phyloP scores from a whole-genome alignment of 2,329 filamentous ascomycete genomes.

The Esteya vermicola region DNA sequence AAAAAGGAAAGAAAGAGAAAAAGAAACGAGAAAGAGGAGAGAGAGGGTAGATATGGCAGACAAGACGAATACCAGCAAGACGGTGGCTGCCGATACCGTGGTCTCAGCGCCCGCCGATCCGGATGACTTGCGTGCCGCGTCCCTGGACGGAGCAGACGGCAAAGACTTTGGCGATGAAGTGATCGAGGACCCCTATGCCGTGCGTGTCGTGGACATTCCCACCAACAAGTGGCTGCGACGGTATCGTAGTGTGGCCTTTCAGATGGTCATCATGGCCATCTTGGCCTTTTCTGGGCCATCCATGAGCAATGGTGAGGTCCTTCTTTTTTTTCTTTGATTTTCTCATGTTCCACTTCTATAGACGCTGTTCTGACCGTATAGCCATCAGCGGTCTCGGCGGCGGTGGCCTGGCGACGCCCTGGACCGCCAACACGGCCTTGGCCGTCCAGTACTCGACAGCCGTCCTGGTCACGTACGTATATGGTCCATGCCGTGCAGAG shows the following conservation, averaged over 20 bases:
- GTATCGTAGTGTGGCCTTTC: slow-evolving; percentile 1
- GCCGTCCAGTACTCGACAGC: slow-evolving; percentile 1
- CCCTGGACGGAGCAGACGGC: too few relatives aligned
- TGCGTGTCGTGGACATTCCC: slow-evolving; percentile 1
- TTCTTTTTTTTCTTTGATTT: not conserved
- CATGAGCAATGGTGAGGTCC: slow-evolving; percentile 1
- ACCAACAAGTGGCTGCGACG: not conserved
- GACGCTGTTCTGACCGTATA: not conserved
- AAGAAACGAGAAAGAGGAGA: too few relatives aligned
- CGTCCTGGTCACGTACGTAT: not conserved
- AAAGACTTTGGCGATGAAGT: too few relatives aligned
- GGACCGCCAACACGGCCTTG: not conserved
- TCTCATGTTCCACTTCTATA: not conserved
- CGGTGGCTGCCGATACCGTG: too few relatives aligned
- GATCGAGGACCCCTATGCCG: not conserved
- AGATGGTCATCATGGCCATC: not conserved
- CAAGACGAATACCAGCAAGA: too few relatives aligned
- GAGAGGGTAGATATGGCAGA: too few relatives aligned
- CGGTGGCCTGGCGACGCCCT: slow-evolving; percentile 1
- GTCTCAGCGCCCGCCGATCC: too few relatives aligned
- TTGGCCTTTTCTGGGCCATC: not conserved
- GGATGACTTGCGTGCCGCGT: too few relatives aligned
- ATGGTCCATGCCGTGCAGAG: too few relatives aligned
- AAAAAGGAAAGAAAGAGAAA: too few relatives aligned
- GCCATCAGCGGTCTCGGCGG: slow-evolving; percentile 1